Evolutionary conservation across 1,284 basidiomycete species (phyloP), one percentile per base, ranked within the genome.

Genomic region (Leccinum pallidistipes): DNA sequence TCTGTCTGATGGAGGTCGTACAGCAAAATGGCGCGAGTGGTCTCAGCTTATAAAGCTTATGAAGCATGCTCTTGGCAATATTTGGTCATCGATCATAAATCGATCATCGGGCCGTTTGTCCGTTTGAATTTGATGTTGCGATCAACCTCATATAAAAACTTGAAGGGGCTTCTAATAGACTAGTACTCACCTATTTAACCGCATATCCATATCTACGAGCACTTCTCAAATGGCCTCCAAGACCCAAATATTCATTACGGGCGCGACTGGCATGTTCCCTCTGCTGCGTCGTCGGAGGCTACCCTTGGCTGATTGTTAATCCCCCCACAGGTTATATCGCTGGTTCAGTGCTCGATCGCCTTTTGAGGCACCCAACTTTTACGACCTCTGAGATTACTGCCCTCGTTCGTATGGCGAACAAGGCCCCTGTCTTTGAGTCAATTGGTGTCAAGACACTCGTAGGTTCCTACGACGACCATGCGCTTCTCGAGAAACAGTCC

Each of bases 241-340:
- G 55, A 66, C 67, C 0, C 65, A 64, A n/a, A 31, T 71, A 1
- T 65, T 74, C 27, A 36, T 71, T 36, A 73, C 71, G 0, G 70
- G 70, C 38, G 71, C 69, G 12, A 71, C 72, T 2, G 70, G 70
- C 64, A 45, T 27, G 58, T 55, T 10, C 40, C 10, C 3, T 45
- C 18, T 45, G 18, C 7, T 5, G 7, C 49, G 14, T 45, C 7
- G 10, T 53, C 6, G 8, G 6, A 2, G 4, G 16, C 43, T 31
- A 16, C 49, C 49, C 57, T 57, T 57, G 50, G 60, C 53, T 56
- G 31, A 64, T 10, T 7, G 12, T 14, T 36, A 14, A 12, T 27
- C 7, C 5, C 9, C 24, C 9, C 2, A 59, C n/a, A 79, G 83
- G 82, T 36, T 84, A 82, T 64, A 74, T 84, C 59, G 80, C 78